phyloP scores from a whole-genome alignment of 768 basidiomycete species.

The Xerocomellus amylosporus region DNA sequence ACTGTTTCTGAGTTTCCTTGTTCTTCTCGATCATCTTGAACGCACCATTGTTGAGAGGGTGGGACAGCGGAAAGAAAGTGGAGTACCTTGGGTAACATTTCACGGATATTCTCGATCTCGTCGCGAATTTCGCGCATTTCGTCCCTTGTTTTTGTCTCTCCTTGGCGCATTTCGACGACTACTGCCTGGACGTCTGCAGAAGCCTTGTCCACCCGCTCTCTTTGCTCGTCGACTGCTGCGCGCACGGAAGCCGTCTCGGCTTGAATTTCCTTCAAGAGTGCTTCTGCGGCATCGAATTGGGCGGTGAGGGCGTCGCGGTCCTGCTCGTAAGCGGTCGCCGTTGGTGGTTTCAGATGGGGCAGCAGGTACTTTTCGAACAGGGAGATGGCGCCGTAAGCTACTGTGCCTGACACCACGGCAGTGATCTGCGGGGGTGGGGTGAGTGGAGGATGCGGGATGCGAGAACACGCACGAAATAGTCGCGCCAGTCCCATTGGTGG shows the following conservation, averaged over 20 bases:
- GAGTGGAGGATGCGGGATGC: background rate
- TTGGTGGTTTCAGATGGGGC: constrained; percentile 88
- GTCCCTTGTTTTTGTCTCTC: constrained; percentile 74
- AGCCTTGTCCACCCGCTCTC: constrained; percentile 64
- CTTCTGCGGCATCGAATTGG: constrained; percentile 88
- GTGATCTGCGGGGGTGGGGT: constrained; percentile 65
- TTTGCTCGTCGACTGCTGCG: constrained; percentile 72
- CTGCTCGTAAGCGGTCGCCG: constrained; percentile 82
- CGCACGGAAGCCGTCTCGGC: constrained; percentile 71
- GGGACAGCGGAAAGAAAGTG: background rate
- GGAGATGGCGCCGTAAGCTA: constrained; percentile 76
- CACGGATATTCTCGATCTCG: constrained; percentile 85
- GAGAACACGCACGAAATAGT: constrained; percentile 80
- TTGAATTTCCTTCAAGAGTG: constrained; percentile 76
- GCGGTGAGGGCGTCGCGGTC: constrained; percentile 81
- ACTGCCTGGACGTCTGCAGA: constrained; percentile 70
- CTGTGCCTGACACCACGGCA: constrained; percentile 82
- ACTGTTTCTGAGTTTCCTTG: constrained; percentile 79
- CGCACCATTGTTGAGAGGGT: background rate
- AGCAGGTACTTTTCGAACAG: constrained; percentile 89
- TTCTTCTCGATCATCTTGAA: constrained; percentile 91
- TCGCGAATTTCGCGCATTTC: constrained; percentile 91
- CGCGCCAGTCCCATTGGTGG: constrained; percentile 88
- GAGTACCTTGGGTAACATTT: constrained; percentile 88
- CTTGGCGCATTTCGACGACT: constrained; percentile 72